Evolutionary conservation across 164 flowering plant species (phyloP).

Genomic region (Stephania cephalantha): DNA sequence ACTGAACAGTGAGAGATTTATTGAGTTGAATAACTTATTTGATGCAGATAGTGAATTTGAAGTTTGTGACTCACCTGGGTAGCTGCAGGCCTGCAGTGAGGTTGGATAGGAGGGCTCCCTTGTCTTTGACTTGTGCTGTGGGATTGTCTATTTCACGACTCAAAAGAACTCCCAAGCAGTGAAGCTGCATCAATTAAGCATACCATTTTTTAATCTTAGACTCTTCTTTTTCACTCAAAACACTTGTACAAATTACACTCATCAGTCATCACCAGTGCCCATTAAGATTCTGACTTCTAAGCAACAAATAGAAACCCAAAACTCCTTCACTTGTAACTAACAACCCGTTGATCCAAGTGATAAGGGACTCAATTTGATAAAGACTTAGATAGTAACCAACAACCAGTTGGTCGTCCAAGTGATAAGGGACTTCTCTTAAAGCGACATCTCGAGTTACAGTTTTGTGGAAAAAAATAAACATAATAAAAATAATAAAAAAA

Average conservation of each 20-base stretch:
- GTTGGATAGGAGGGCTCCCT: conserved; percentile 44
- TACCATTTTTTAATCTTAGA: not conserved
- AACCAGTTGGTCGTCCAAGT: too few relatives aligned
- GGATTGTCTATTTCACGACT: conserved; percentile 32
- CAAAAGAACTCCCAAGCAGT: conserved; percentile 76
- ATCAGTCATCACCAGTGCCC: not conserved
- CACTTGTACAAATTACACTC: not conserved
- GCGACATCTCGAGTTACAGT: too few relatives aligned
- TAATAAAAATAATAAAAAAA: too few relatives aligned
- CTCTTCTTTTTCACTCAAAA: not conserved
- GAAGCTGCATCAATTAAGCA: conserved; percentile 51
- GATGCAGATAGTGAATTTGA: not conserved
- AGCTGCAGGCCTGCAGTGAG: conserved; percentile 67
- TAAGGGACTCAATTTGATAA: too few relatives aligned
- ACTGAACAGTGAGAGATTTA: not conserved
- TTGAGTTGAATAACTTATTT: not conserved
- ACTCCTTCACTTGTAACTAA: too few relatives aligned
- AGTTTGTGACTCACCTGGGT: conserved; percentile 49
- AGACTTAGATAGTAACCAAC: too few relatives aligned
- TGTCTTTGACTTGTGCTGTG: conserved; percentile 41
- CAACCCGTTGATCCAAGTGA: too few relatives aligned
- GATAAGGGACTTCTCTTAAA: too few relatives aligned
- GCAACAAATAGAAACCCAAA: too few relatives aligned
- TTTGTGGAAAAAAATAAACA: too few relatives aligned
- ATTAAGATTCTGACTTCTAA: too few relatives aligned